Evolutionary conservation across 768 basidiomycete species (phyloP), one percentile per base, ranked within the genome.

Genomic region (Tylopilus sp.): DNA sequence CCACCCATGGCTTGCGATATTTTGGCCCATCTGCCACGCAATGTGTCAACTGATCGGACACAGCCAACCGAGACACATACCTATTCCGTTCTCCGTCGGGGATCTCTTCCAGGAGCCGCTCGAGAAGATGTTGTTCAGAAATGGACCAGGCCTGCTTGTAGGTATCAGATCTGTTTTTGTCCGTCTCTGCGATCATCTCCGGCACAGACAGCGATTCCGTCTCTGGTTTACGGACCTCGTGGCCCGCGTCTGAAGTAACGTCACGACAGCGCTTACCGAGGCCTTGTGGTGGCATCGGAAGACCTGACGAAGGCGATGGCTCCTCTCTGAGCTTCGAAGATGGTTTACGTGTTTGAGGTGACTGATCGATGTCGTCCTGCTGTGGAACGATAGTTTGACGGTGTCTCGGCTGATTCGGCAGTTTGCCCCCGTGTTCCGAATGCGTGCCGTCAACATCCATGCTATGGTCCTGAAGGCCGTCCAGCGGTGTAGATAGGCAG

Each of bases 1-100:
- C 89, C 89, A 44, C 82, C 75, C 90, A 92, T 92, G 31, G 87
- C 90, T 48, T 77, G 73, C 14, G 89, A 92, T 47, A 92, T 92
- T 68, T 89, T 87, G 50, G 83, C 76, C 86, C 86, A 92, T 48
- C 89, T 90, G 61, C 22, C 44, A 31, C 22, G 44, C 16, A 33
- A 43, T 58, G 29, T 55, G 50, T 63, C 11, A 43, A 54, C 24
- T 45, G 49, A 53, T 29, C 48, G 53, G 34, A 47, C 24, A 42
- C 16, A 37, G 34, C 31, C 12, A 22, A 22, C 46, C 5, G 13
- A 48, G 16, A 31, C 41, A 69, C 79, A 8, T 54, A 86, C 89
- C 89, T 70, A 67, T 88, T 85, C 66, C 84, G 82, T 70, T 87
- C 86, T 21, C 85, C 84, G 14, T 84, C 85, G 0, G 90, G 90